Evolutionary conservation across 176 grass and related monocot species (phyloP).

Genomic region (Avena insularis): DNA sequence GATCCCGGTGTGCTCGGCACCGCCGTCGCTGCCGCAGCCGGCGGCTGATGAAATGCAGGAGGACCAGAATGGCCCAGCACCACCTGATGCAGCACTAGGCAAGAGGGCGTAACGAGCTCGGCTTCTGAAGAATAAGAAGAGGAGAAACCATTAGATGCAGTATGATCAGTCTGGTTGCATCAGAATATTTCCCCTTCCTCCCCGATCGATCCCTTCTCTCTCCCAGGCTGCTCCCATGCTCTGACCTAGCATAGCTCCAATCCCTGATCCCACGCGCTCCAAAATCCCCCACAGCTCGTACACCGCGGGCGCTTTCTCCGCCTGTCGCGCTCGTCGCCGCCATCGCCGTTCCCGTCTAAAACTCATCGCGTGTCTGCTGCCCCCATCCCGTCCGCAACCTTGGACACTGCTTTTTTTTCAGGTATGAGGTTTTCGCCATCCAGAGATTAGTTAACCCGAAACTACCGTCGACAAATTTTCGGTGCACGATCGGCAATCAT

Average conservation of each 20-base stretch:
- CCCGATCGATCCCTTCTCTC: no score
- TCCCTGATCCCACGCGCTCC: no score
- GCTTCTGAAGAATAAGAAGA: conserved; percentile 20
- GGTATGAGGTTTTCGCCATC: background rate
- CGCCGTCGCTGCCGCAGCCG: conserved; percentile 35
- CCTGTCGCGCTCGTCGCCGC: no score
- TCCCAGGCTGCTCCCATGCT: no score
- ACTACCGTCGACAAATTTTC: background rate
- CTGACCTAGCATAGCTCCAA: no score
- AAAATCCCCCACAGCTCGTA: no score
- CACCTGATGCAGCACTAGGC: background rate
- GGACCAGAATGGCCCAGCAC: background rate
- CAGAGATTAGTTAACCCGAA: background rate
- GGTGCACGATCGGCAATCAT: background rate
- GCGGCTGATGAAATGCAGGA: conserved; percentile 40
- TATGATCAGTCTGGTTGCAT: background rate
- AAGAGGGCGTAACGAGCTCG: conserved; percentile 13
- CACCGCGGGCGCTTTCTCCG: no score
- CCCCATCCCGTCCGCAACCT: background rate
- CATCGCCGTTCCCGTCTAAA: no score
- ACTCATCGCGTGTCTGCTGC: no score
- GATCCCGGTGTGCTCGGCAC: conserved; percentile 70
- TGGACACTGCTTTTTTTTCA: background rate
- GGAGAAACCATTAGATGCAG: background rate
- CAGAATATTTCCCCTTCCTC: no score